Evolutionary conservation across 2,329 filamentous ascomycete genomes (phyloP), one percentile per base, ranked within the genome.

Genomic region (Rutstroemia sp.): DNA sequence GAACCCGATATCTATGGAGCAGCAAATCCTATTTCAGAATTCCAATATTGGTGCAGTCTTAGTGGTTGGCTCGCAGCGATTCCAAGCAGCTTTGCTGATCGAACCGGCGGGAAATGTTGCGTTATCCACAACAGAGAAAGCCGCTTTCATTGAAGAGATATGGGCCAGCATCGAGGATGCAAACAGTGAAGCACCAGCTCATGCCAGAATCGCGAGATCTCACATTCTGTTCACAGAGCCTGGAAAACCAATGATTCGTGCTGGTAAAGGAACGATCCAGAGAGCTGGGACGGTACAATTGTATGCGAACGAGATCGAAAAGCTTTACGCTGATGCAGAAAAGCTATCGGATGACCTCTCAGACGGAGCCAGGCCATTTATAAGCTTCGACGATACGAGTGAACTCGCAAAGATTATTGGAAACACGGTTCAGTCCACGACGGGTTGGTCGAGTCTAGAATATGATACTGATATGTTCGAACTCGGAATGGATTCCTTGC

Each of bases 201-300:
- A 71, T 60, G 69, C 64, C 1, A 60, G 64, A 27, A 57, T 59
- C 6, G 69, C 59, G 0, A 67, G 65, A 47, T 55, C 56, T 0
- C 58, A 65, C 37, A 68, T 74, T 12, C 39, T 64, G 2, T 67
- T 73, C 9, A 64, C 67, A 0, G 42, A 59, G 7, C 45, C 65
- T 0, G 63, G 60, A 0, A 71, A 69, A 61, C 69, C 71, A 1
- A 65, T 73, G 54, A 59, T 65, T 1, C 65, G 68, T 34, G 64
- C 71, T 2, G 61, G 62, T 0, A 73, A 74, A 56, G 72, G 72
- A 1, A 73, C 71, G 0, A 58, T 73, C 3, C 71, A 71, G 54
- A 61, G 71, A 27, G 54, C 54, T 16, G 48, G 56, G 34, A 69
- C 67, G 8, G 12, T 71, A 2, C 51, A 64, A 2, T 39, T 68